phyloP scores from a whole-genome alignment of 169 alveolate genomes.

The Plasmodium adleri region DNA sequence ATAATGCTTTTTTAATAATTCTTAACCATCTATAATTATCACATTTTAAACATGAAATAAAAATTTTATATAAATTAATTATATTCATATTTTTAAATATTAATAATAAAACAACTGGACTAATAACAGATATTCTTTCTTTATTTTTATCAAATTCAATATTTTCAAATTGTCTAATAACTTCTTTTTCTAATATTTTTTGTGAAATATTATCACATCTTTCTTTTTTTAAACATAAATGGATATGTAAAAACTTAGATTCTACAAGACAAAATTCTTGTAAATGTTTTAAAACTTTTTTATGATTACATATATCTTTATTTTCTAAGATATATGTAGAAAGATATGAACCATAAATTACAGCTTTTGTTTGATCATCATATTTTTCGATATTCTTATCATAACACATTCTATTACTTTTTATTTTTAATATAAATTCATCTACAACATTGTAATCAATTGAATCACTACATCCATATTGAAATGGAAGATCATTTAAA shows the following conservation, averaged over 20 bases:
- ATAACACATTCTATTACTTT: constrained; percentile 27
- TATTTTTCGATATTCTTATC: constrained; percentile 73
- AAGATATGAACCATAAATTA: constrained; percentile 57
- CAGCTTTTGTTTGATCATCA: constrained; percentile 62
- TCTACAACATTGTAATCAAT: constrained; percentile 29
- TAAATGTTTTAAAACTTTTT: constrained; percentile 36
- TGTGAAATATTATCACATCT: constrained; percentile 30
- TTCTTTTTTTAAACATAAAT: constrained; percentile 49
- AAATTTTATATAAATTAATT: constrained; percentile 79
- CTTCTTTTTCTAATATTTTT: constrained; percentile 50
- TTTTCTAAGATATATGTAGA: constrained; percentile 60
- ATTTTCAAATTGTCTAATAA: constrained; percentile 63
- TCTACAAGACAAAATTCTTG: constrained; percentile 58
- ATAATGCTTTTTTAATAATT: constrained; percentile 77
- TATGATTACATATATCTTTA: constrained; percentile 73
- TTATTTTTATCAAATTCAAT: constrained; percentile 57
- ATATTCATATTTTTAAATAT: constrained; percentile 79
- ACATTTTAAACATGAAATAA: constrained; percentile 77
- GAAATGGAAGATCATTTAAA: constrained; percentile 39
- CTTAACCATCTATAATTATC: constrained; percentile 82
- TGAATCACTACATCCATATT: constrained; percentile 53
- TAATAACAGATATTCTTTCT: constrained; percentile 36
- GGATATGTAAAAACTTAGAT: constrained; percentile 36
- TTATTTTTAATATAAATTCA: constrained; percentile 63
- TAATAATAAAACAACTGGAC: constrained; percentile 71